phyloP scores from a whole-genome alignment of 225 moss, liverwort and hornwort species.

The Sphagnum tenellum region DNA sequence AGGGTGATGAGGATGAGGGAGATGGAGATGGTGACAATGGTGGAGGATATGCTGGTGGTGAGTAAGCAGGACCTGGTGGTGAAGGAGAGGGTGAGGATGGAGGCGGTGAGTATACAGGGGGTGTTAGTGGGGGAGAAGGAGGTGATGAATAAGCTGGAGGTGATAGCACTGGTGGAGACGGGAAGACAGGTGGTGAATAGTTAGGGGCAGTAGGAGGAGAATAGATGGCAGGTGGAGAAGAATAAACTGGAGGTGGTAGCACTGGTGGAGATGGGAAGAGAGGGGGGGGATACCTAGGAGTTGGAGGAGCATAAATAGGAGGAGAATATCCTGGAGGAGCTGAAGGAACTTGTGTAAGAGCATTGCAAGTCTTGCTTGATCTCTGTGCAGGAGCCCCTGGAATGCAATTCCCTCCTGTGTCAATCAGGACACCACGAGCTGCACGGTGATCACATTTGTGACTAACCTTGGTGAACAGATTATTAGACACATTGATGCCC shows the following conservation, averaged over 20 bases:
- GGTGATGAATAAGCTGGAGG: background rate
- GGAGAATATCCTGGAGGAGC: too few species aligned
- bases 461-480: conserved; percentile 37
- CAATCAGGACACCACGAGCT: conserved; percentile 9
- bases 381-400: conserved; percentile 41
- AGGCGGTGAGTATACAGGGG: background rate
- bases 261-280: too few species aligned
- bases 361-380: conserved; percentile 25
- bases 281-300: too few species aligned
- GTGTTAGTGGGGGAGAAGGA: conserved; percentile 3
- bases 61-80: background rate
- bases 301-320: too few species aligned
- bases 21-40: too few species aligned
- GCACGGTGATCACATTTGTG: conserved; percentile 17
- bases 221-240: too few species aligned
- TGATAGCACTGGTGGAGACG: conserved; percentile 1
- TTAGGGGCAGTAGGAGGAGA: too few species aligned
- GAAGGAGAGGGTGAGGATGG: background rate
- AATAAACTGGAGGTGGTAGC: too few species aligned
- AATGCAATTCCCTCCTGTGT: conserved; percentile 55
- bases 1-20: too few species aligned
- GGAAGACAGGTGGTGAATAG: background rate
- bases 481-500: conserved; percentile 50
- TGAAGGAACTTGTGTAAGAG: conserved; percentile 16
- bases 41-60: too few species aligned